A percentile compares a stretch with the other conserved stretches of the same genome.
Conservation (phyloP, 2,329 filamentous ascomycete species). For the Epichloe aotearoae region DNA sequence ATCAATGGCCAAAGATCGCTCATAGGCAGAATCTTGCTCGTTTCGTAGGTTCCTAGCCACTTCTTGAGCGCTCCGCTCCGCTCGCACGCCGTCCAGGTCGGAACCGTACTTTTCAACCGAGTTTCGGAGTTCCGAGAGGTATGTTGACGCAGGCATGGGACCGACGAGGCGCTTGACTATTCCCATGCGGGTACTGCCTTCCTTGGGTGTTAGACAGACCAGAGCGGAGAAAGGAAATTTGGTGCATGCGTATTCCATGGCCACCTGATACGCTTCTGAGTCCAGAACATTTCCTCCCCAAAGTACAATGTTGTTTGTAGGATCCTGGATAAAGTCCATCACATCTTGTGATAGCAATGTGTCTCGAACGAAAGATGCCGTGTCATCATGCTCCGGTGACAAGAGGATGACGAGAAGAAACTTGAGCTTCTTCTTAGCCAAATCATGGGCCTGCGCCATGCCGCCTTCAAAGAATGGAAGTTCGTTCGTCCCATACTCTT, state of each 20-base stretch:
- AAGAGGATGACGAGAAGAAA: constrained; percentile 81
- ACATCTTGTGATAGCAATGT: constrained; percentile 70
- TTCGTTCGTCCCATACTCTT: constrained; percentile 65
- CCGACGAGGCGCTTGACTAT: constrained; percentile 70
- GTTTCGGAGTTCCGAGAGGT: constrained; percentile 59
- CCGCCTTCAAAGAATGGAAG: constrained; percentile 77
- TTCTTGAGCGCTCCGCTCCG: constrained; percentile 66
- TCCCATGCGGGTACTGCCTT: constrained; percentile 79
- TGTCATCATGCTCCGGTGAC: constrained; percentile 92
- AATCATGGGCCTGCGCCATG: constrained; percentile 82
- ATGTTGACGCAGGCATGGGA: constrained; percentile 53
- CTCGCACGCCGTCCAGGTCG: constrained; percentile 61
- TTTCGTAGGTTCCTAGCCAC: constrained; percentile 68
- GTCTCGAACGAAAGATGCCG: constrained; percentile 63
- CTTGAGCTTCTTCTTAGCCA: constrained; percentile 81
- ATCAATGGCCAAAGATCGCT: constrained; percentile 78
- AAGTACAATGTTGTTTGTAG: constrained; percentile 65
- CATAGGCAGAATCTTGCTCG: constrained; percentile 87
- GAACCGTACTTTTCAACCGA: constrained; percentile 65
- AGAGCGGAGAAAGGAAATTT: constrained; percentile 86
- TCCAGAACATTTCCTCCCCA: constrained; percentile 92
- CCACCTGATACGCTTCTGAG: constrained; percentile 86
- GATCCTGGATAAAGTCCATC: constrained; percentile 58
- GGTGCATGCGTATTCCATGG: constrained; percentile 73
- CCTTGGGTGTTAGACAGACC: constrained; percentile 75